Evolutionary conservation across 179 eudicot species (phyloP).

Genomic region (Spergularia azorica): DNA sequence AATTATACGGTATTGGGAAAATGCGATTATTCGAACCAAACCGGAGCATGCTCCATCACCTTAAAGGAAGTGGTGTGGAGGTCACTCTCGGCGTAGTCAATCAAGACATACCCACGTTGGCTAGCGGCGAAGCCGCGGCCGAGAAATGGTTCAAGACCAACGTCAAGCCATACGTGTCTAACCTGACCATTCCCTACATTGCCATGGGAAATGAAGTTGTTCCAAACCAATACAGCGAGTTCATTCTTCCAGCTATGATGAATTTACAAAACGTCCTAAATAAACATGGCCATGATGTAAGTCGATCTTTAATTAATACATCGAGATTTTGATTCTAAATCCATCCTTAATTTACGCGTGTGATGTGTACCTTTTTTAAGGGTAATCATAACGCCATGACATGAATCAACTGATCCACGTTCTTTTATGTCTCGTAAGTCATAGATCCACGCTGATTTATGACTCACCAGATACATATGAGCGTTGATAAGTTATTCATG

Average conservation of each 20-base stretch:
- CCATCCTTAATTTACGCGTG: too few species aligned
- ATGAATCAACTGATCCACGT: too few species aligned
- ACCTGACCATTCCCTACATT: background rate
- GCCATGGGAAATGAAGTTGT: slow-evolving; percentile 22
- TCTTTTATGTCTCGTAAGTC: too few species aligned
- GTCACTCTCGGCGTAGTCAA: slow-evolving; percentile 7
- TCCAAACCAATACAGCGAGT: slow-evolving; percentile 2
- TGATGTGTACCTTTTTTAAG: too few species aligned
- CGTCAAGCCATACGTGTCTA: background rate
- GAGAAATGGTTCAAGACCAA: slow-evolving; percentile 15
- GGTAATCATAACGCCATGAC: too few species aligned
- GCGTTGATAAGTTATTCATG: too few species aligned
- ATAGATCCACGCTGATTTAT: too few species aligned
- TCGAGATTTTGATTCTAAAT: too few species aligned
- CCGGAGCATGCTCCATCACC: slow-evolving; percentile 9
- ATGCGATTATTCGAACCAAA: slow-evolving; percentile 20
- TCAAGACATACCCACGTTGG: slow-evolving; percentile 12
- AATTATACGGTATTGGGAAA: background rate
- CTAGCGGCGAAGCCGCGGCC: background rate
- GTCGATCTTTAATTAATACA: background rate
- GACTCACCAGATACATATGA: too few species aligned
- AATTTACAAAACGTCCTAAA: background rate
- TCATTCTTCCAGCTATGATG: slow-evolving; percentile 12
- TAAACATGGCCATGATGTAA: background rate
- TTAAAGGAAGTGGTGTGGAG: slow-evolving; percentile 4